Base-by-base conservation (phyloP, 768 basidiomycete species). In the Termitomyces bulborhizus region DNA sequence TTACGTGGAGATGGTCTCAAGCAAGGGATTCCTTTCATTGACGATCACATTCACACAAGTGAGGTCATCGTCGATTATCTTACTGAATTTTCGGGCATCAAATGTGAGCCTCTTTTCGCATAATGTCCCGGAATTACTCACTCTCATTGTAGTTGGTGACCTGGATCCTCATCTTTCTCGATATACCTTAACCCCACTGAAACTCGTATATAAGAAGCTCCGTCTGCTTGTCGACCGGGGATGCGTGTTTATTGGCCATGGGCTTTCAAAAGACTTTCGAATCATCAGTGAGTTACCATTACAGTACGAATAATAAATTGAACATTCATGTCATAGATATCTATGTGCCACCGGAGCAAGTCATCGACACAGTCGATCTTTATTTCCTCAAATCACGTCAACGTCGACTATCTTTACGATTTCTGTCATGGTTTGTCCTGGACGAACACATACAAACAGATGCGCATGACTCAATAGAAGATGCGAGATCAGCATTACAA, bases 171-270 rank as follows among this genome's bases (percentile, higher is more conserved):
- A 80, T 53, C 72, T 83, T 39, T 95, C 95, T 2, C 81, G 80
- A 6, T 83, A 97, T 66, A 97, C 95, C 0, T 76, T 98, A 45
- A 97, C 96, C 1, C 96, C 97, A 0, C 74, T 98, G 55, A 99
- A 99, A 65, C 81, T 96, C n/a, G 97, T 94, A 2, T 99, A 98
- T 74, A 98, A 98, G 77, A 99, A 99, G 67, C 75, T 99, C 12
- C 84, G 97, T 2, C 70, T 95, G 18, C 76, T 98, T 4, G 94
- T 98, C 18, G 97, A 99, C 67, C 79, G 87, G 24, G 94, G 95
- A 5, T 99, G 97, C 65, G 89, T 93, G 55, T 99, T 99, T 67
- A 88, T 98, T 53, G 97, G 97, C 0, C 97, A 99, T 63, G 97
- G 97, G 5, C 80, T 99, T 16, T 88, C 93, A 15, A 98, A 98